Conservation (phyloP, 345 rosid genomes). For the Eucalyptus brandiana region DNA sequence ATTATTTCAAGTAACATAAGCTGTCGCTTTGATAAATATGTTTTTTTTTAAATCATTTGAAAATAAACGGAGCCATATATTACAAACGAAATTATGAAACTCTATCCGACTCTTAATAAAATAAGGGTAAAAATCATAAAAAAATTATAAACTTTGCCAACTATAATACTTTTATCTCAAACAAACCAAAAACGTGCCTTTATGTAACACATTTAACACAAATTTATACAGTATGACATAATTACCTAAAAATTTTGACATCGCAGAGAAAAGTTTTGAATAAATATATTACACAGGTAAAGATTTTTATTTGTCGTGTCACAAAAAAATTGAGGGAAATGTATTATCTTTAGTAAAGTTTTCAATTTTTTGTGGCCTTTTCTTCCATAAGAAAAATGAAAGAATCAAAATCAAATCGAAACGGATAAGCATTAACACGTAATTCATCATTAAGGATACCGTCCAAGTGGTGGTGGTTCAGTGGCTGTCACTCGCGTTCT, state of each 20-base stretch:
- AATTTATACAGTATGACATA: no score
- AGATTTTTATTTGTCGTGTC: fast-evolving
- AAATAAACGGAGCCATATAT: neutral
- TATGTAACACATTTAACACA: fast-evolving
- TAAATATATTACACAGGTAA: fast-evolving
- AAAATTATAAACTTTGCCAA: fast-evolving
- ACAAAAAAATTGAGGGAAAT: fast-evolving
- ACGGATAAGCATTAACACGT: neutral
- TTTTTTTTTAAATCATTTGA: no score
- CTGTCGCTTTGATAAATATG: fast-evolving
- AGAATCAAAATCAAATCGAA: neutral
- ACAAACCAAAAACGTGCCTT: fast-evolving
- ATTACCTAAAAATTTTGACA: no score
- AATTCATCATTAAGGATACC: neutral
- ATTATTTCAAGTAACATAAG: no score
- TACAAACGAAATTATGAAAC: neutral
- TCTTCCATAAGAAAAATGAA: neutral
- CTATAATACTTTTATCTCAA: no score
- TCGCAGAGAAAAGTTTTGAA: fast-evolving
- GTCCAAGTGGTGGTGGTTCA: neutral
- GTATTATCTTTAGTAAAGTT: no score
- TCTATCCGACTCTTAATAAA: neutral
- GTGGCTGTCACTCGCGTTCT: neutral
- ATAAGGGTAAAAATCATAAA: no score
- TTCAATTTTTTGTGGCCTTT: no score